Conservation (phyloP, 2,329 filamentous ascomycete species). For the Microcyclospora tardicrescens region DNA sequence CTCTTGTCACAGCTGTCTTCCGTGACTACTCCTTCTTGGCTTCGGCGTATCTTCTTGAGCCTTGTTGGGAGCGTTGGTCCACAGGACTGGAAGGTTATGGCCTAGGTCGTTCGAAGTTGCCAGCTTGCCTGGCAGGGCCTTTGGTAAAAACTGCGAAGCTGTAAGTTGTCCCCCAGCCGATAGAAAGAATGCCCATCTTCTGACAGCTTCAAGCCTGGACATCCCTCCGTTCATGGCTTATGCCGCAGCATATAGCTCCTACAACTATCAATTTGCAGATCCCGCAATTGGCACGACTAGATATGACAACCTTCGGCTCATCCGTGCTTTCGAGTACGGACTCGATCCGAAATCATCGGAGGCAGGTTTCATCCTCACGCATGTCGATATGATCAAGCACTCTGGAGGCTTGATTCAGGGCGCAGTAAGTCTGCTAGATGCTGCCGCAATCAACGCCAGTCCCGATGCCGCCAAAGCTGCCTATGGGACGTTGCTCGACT, state of each 20-base stretch:
- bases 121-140: constrained; percentile 61
- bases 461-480: constrained; percentile 10
- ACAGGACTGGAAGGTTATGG: constrained; percentile 60
- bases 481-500: constrained; percentile 17
- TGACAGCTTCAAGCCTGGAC: constrained; percentile 37
- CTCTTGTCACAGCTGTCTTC: constrained; percentile 73
- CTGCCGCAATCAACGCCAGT: constrained; percentile 20
- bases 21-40: constrained; percentile 86
- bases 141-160: constrained; percentile 74
- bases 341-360: constrained; percentile 79
- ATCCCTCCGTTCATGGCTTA: constrained; percentile 93
- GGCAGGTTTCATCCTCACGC: constrained; percentile 89
- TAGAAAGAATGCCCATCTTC: constrained; percentile 3
- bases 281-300: constrained; percentile 37
- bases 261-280: constrained; percentile 50
- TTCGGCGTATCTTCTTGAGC: constrained; percentile 80
- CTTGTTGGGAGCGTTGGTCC: constrained; percentile 62
- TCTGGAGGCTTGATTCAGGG: constrained; percentile 66
- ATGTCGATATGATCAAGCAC: constrained; percentile 89
- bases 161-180: constrained; percentile 42
- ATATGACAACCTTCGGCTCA: constrained; percentile 59
- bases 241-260: constrained; percentile 49
- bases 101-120: constrained; percentile 59
- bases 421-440: constrained; percentile 52
- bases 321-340: constrained; percentile 83